These are phyloP conservation scores for Leishmania martiniquensis DNA, from an alignment of 208 protist genomes.

Conservation along the genomic window DNA sequence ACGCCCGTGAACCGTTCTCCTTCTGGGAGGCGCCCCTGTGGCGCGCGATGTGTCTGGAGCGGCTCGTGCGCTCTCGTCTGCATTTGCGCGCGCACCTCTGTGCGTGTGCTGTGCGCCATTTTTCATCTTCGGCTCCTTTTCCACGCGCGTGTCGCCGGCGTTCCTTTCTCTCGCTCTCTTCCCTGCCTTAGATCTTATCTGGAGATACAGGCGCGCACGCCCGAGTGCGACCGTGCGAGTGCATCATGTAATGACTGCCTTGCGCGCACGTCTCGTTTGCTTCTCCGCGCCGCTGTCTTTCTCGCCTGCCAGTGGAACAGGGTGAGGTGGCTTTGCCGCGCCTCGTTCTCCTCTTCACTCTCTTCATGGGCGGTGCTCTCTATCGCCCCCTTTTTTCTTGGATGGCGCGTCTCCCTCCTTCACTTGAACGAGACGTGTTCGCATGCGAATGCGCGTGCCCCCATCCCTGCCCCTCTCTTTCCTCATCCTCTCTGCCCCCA, in stretches of 20 bases:
- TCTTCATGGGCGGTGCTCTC: background rate
- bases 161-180: background rate
- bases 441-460: no score
- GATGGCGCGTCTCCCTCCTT: background rate
- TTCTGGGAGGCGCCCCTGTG: background rate
- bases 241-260: background rate
- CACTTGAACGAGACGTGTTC: background rate
- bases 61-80: background rate
- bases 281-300: background rate
- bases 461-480: background rate
- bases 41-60: background rate
- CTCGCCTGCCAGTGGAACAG: background rate
- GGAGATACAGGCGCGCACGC: background rate
- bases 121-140: background rate
- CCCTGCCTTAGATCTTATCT: slow-evolving; percentile 1
- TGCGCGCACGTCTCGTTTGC: background rate
- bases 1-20: background rate
- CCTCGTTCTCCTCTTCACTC: background rate
- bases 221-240: slow-evolving; percentile 1
- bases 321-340: no score
- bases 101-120: background rate
- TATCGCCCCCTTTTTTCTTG: no score
- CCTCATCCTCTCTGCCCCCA: background rate
- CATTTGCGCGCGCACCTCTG: background rate
- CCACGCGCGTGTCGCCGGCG: no score